Percentiles rank a stretch among this genome's conserved stretches.
Evolutionary conservation across 179 eudicot genomes (phyloP).

Genomic region (Amaranthus tricolor): DNA sequence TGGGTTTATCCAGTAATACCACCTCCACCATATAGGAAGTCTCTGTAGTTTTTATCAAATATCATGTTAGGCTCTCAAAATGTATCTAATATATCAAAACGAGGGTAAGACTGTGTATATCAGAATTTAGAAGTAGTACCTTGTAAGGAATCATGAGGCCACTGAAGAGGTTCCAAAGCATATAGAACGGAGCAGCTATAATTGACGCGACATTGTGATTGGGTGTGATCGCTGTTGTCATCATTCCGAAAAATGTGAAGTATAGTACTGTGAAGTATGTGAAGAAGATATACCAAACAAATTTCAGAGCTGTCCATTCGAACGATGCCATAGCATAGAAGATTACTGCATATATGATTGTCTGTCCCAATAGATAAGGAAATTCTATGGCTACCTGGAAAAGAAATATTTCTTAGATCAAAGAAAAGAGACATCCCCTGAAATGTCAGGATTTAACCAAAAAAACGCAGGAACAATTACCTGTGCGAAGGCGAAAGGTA

Average conservation of each 20-base stretch:
- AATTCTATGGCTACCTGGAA: slow-evolving; percentile 50
- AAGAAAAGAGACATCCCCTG: neutral
- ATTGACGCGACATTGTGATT: slow-evolving; percentile 41
- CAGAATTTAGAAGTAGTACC: slow-evolving; percentile 24
- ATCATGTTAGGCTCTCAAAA: neutral
- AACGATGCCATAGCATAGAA: slow-evolving; percentile 49
- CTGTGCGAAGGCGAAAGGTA: slow-evolving; percentile 53
- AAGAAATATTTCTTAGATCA: neutral
- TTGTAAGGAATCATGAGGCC: slow-evolving; percentile 56
- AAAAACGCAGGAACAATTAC: slow-evolving; percentile 13
- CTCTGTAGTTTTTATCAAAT: slow-evolving; percentile 36
- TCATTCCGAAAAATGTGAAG: slow-evolving; percentile 54
- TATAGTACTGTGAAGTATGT: slow-evolving; percentile 47
- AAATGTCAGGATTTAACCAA: neutral
- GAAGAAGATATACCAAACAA: slow-evolving; percentile 43
- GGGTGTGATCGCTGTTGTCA: slow-evolving; percentile 49
- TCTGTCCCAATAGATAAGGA: slow-evolving; percentile 46
- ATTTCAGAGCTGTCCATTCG: slow-evolving; percentile 41
- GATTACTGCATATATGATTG: slow-evolving; percentile 37
- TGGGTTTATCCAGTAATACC: slow-evolving; percentile 97
- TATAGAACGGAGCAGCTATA: slow-evolving; percentile 50
- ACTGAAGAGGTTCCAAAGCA: slow-evolving; percentile 57
- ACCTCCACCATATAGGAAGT: slow-evolving; percentile 96
- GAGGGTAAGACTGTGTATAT: neutral
- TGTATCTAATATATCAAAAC: neutral